Base-by-base conservation (phyloP, 345 rosid species). In the Pelargonium nanum region DNA sequence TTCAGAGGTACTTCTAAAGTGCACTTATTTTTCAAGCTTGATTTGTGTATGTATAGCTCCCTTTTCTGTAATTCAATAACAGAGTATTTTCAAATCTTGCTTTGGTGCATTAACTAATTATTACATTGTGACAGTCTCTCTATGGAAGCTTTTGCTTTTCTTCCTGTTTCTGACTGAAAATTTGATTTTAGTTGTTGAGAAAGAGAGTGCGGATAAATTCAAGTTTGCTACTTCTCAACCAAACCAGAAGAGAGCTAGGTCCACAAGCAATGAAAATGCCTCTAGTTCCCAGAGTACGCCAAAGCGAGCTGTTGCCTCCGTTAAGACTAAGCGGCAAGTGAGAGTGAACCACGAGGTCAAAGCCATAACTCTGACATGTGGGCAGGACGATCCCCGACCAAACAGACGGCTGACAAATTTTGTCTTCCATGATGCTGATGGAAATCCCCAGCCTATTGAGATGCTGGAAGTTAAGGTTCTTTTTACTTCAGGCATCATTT, bases 361-460 rank as follows among this genome's bases (percentile, higher is more conserved):
- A 34, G 45, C 89, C 4, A 24, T 87, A 12, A 48, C 70, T 6
- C 54, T 77, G 53, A 72, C 87, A 19, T 53, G 74, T 44, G 66
- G 50, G 19, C 72, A 59, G 4, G 66, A 21, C 10, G 85, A 75
- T 1, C 63, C 24, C 51, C 75, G 73, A 21, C 77, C 78, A 26
- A 85, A 68, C 21, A 77, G 95, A 73, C 78, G 85, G 68, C 77
- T 87, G 2, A 68, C 58, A 4, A 84, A 87, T 63, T 87, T 85
- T 40, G 5, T 65, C 21, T 66, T 87, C 57, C 81, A 77, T 57
- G 73, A 85, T 65, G 53, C 67, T 1, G 13, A 72, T 26, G 87
- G 87, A 19, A 53, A 4, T 6, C 63, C 24, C 1, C 70, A 61
- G 70, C 50, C 26, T 44, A n/a, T 59, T 58, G 87, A 83, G 72